These are phyloP conservation scores for Asclepias syriaca DNA, from an alignment of 257 asterid genomes.

Conservation along the genomic window DNA sequence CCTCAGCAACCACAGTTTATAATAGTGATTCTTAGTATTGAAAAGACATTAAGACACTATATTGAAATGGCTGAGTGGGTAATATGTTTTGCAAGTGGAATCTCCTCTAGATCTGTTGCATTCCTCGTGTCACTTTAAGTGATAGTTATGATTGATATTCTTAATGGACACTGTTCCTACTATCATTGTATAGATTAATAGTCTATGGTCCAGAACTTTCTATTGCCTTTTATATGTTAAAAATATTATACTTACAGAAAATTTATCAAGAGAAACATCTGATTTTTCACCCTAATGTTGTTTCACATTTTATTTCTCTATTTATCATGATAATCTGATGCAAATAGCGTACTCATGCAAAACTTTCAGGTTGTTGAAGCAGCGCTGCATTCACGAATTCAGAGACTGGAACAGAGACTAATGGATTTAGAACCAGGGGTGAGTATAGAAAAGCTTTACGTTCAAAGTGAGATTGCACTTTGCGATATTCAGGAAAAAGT, in stretches of 20 bases:
- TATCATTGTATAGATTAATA: background rate
- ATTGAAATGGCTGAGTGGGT: background rate
- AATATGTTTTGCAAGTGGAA: background rate
- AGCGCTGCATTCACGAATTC: slow-evolving; percentile 88
- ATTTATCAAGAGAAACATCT: background rate
- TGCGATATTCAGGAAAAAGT: slow-evolving; percentile 3
- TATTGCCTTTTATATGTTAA: background rate
- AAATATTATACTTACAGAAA: background rate
- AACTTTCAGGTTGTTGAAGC: slow-evolving; percentile 94
- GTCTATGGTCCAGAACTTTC: background rate
- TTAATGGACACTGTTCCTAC: background rate
- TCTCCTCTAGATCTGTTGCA: background rate
- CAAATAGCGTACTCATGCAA: too few relatives aligned
- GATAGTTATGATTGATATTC: background rate
- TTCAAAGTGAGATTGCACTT: background rate
- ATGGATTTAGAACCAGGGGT: slow-evolving; percentile 95
- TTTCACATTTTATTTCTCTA: background rate
- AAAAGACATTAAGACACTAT: background rate
- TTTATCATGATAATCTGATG: background rate
- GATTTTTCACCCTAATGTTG: background rate
- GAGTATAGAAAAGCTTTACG: slow-evolving; percentile 34
- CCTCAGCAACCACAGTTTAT: background rate
- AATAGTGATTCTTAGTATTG: background rate
- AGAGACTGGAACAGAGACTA: slow-evolving; percentile 67
- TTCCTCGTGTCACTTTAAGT: background rate